phyloP scores from a whole-genome alignment of 345 rosid species.

The Carallia brachiata region DNA sequence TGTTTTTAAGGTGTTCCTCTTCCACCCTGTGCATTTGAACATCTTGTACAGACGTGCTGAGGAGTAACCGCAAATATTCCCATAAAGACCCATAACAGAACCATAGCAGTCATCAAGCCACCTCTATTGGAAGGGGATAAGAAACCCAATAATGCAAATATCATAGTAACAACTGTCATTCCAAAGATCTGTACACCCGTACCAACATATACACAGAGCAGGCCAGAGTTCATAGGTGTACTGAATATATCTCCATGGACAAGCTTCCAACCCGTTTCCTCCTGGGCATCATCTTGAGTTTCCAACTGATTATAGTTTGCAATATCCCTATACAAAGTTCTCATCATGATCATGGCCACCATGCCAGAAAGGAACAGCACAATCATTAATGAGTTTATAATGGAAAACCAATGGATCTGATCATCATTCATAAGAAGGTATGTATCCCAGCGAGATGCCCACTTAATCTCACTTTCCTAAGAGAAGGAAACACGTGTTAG shows the following conservation, averaged over 20 bases:
- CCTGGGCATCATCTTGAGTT: constrained; percentile 98
- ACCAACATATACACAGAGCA: constrained; percentile 88
- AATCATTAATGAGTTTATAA: constrained; percentile 93
- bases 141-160: constrained; percentile 90
- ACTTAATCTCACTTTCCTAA: constrained; percentile 91
- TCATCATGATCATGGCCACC: constrained; percentile 99
- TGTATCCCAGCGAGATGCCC: constrained; percentile 99
- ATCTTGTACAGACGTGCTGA: constrained; percentile 86
- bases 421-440: constrained; percentile 97
- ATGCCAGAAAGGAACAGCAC: constrained; percentile 97
- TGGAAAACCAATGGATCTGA: constrained; percentile 98
- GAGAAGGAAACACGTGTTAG: neutral
- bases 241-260: constrained; percentile 96
- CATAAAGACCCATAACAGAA: constrained; percentile 97
- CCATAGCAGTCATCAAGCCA: constrained; percentile 99
- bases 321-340: constrained; percentile 91
- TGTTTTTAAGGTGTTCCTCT: constrained; percentile 84
- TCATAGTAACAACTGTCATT: constrained; percentile 95
- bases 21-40: constrained; percentile 97
- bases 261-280: constrained; percentile 99
- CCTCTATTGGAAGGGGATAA: constrained; percentile 96
- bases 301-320: constrained; percentile 94
- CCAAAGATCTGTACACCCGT: constrained; percentile 92
- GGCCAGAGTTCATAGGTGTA: constrained; percentile 74
- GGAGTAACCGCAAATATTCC: constrained; percentile 85